Conservation (phyloP, 306 rosid genomes). For the Abrus precatorius region DNA sequence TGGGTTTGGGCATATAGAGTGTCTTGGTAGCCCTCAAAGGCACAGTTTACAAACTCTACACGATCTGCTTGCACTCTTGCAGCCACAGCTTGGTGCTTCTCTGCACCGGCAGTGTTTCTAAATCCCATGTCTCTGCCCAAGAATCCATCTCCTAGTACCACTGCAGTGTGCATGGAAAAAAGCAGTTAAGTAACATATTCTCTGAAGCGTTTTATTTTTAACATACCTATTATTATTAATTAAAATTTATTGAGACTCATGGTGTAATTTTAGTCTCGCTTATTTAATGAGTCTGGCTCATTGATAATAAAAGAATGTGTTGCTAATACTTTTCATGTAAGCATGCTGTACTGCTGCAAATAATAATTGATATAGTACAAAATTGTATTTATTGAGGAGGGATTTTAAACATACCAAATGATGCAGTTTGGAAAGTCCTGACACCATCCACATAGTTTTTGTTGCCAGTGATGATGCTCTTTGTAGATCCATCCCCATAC, state of each 20-base stretch:
- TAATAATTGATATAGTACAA: background rate
- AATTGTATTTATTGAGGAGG: background rate
- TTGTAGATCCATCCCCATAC: constrained; percentile 84
- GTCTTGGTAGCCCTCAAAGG: constrained; percentile 84
- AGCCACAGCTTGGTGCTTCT: constrained; percentile 83
- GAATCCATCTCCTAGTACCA: constrained; percentile 77
- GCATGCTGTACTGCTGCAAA: background rate
- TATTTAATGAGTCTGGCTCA: too few species aligned
- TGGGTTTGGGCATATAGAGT: constrained; percentile 76
- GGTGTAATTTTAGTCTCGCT: too few species aligned
- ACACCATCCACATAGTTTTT: constrained; percentile 77
- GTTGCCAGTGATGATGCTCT: constrained; percentile 78
- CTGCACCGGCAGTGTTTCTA: constrained; percentile 83
- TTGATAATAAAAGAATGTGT: too few species aligned
- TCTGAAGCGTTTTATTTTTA: too few species aligned
- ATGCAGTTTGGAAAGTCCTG: constrained; percentile 77
- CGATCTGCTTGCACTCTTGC: constrained; percentile 71
- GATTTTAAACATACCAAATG: constrained; percentile 65
- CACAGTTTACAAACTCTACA: constrained; percentile 63
- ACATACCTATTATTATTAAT: too few species aligned
- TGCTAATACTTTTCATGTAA: too few species aligned
- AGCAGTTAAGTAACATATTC: too few species aligned
- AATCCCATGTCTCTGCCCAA: constrained; percentile 69
- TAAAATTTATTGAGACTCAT: too few species aligned
- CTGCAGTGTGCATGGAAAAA: constrained; percentile 50